Base-by-base conservation (phyloP, 768 basidiomycete genomes). In the Russula emetica region DNA sequence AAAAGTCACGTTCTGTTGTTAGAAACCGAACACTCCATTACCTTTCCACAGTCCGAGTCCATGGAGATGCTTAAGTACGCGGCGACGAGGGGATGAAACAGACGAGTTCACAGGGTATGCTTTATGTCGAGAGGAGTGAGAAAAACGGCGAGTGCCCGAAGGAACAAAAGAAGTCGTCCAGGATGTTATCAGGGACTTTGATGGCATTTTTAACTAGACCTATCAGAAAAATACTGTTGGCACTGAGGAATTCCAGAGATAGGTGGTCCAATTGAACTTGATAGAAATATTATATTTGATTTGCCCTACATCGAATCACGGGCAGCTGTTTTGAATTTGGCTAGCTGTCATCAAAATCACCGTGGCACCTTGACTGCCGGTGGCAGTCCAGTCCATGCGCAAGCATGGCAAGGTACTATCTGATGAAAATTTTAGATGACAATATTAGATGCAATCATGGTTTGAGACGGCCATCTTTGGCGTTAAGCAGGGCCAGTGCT, bases 21-120 rank as follows among this genome's bases (percentile, higher is more conserved):
- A 20, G 26, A n/a, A 44, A 30, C 16, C 7, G 30, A 20, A 40
- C 3, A 24, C 26, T 16, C 3, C 34, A 24, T 64, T 64, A 60
- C 63, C 63, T 22, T 60, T 64, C 63, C 58, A 60, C 11, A 64
- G 18, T 14, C 44, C 53, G n/a, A 64, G 18, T 14, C 44, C 53
- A 24, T 55, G 53, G 30, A 64, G 40, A 47, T 52, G 38, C 32
- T 18, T 56, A 6, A 61, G 30, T 16, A 55, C 28, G 6, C 34
- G 44, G n/a, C 47, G 22, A 32, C 40, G 63, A 44, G 30, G 53
- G 24, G 24, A 42, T 16, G 36, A 28, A 18, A 9, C 10, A 7
- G 22, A 30, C 1, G 13, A 9, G n/a, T 52, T 42, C 42, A 5
- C 30, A 13, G 18, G 53, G 34, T 6, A 9, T 14, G 51, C n/a